A percentile compares a stretch with the other conserved stretches of the same genome.
phyloP scores from a whole-genome alignment of 2,329 filamentous ascomycete genomes.

The Diaporthe eres region DNA sequence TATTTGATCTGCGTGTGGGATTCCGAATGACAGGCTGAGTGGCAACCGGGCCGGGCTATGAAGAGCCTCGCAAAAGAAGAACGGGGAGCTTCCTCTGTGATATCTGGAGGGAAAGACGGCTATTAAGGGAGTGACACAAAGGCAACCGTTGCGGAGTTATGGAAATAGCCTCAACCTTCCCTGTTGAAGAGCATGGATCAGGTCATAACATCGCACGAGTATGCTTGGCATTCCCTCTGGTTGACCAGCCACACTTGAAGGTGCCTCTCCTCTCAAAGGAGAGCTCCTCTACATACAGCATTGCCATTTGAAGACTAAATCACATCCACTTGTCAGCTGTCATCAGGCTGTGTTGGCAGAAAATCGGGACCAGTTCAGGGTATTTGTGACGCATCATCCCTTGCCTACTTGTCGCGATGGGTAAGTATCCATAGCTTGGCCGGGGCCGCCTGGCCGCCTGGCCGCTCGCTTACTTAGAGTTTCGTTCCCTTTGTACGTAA shows the following conservation, averaged over 20 bases:
- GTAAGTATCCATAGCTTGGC: background rate
- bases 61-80: background rate
- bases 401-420: background rate
- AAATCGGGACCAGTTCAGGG: background rate
- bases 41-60: background rate
- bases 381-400: background rate
- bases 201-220: background rate
- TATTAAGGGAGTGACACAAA: background rate
- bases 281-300: background rate
- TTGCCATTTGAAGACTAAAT: background rate
- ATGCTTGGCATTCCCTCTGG: background rate
- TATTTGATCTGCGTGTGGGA: background rate
- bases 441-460: background rate
- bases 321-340: background rate
- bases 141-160: background rate
- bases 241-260: background rate
- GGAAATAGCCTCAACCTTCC: background rate
- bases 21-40: background rate
- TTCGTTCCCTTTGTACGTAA: background rate
- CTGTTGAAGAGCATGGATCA: background rate
- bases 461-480: background rate
- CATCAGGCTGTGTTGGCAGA: background rate
- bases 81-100: background rate
- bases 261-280: background rate
- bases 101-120: background rate